Base-by-base conservation (phyloP, 2,329 filamentous ascomycete species). In the Aspergillus sp. region DNA sequence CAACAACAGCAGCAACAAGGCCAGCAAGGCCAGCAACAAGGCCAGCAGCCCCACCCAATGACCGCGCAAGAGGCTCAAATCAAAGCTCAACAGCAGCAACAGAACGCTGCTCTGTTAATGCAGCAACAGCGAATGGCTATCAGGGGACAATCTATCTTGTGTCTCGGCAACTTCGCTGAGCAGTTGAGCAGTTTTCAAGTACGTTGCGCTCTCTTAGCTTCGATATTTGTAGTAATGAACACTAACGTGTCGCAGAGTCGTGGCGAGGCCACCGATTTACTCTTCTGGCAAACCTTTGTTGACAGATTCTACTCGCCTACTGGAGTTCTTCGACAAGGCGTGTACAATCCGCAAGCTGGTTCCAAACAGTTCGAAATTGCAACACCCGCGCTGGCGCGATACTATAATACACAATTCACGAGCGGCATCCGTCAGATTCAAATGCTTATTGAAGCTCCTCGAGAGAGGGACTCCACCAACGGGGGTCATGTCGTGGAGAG, bases 361-460 rank as follows among this genome's bases (percentile, higher is more conserved):
- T 82, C 89, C 59, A 97, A 96, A 80, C 87, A 90, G 70, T 97
- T 93, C 71, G 93, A 97, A 74, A 92, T 98, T 53, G 86, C 89
- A 3, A 91, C 87, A 61, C 87, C 93, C 3, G 91, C 91, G 0
- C 83, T 99, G 50, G 87, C 94, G 38, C 88, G 94, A 71, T 98
- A 95, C 76, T 97, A 97, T 74, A 88, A 91, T 70, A 93, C 92
- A 0, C 90, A 96, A 71, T 97, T 95, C 74, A 89, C 90, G 60
- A 94, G 92, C 63, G 93, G 93, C 7, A 89, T 97, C 59, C 90
- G 87, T 68, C 91, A 89, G 58, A 91, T 98, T 69, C 92, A 97
- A 74, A 85, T 98, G 73, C 87, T 93, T 23, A 85, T 96, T 70
- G 93, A 96, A 69, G 89, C 87, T 43, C 80, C 85, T 17, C 80